Evolutionary conservation across 208 protist species (phyloP).

Genomic region (Borovskyia barvae): DNA sequence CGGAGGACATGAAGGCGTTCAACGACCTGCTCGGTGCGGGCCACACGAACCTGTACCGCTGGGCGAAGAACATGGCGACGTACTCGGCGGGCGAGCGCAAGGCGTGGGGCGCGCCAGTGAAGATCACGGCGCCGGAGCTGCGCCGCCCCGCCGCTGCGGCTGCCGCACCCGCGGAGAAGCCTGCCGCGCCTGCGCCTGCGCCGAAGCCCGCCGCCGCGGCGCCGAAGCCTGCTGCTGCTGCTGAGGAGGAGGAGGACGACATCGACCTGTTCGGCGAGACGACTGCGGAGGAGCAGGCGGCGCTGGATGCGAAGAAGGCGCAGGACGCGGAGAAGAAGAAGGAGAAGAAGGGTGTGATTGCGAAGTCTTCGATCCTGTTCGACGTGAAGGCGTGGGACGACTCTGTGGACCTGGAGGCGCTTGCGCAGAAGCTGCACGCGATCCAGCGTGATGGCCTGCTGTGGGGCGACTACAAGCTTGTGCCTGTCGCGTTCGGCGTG

Average conservation of each 20-base stretch:
- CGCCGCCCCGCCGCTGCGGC: constrained; percentile 9
- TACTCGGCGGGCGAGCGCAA: constrained; percentile 55
- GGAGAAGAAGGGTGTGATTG: constrained; percentile 69
- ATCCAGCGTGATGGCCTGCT: constrained; percentile 82
- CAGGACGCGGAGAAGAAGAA: constrained; percentile 73
- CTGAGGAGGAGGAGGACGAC: constrained; percentile 19
- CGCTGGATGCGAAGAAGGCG: constrained; percentile 43
- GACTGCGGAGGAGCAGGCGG: constrained; percentile 62
- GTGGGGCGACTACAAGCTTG: constrained; percentile 89
- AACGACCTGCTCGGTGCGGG: constrained; percentile 62
- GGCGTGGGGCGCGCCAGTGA: constrained; percentile 53
- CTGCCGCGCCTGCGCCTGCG: too few relatives aligned
- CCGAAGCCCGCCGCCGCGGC: constrained; percentile 13
- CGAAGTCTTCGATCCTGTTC: constrained; percentile 87
- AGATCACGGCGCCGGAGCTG: constrained; percentile 38
- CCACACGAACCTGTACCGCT: constrained; percentile 57
- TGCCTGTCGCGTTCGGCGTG: constrained; percentile 91
- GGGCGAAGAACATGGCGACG: constrained; percentile 75
- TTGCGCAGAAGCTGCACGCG: constrained; percentile 75
- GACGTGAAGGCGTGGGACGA: constrained; percentile 94
- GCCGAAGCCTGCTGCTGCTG: constrained; percentile 6
- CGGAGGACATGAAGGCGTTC: constrained; percentile 69
- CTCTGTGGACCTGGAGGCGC: constrained; percentile 77
- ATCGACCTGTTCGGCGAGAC: constrained; percentile 24
- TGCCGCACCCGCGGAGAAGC: constrained; percentile 26